A percentile compares a stretch with the other conserved stretches of the same genome.
These are phyloP conservation scores for Colletotrichum costaricense DNA, from an alignment of 2,329 filamentous ascomycete genomes.

Conservation along the genomic window DNA sequence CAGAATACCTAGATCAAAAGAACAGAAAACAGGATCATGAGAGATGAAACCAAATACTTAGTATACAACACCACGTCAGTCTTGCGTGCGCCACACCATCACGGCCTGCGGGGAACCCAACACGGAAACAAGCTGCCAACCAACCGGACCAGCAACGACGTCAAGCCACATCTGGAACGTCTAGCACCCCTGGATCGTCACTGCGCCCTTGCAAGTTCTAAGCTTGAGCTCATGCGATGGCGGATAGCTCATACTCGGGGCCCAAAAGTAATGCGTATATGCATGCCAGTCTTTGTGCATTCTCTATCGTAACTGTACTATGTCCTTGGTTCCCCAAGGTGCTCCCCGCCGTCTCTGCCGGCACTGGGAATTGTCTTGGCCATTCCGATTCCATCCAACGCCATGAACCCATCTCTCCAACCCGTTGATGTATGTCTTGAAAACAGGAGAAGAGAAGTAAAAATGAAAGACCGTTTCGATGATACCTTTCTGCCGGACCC, in stretches of 20 bases:
- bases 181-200: neutral
- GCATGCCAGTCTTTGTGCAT: constrained; percentile 32
- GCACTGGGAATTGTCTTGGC: neutral
- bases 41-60: neutral
- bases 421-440: constrained; percentile 20
- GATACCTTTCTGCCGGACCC: neutral
- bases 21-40: neutral
- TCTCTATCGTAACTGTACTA: constrained; percentile 29
- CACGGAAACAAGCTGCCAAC: too few species aligned
- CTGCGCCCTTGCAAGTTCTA: neutral
- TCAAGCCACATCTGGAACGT: constrained; percentile 9
- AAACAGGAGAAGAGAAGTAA: neutral
- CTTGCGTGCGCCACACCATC: constrained; percentile 5
- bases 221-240: too few species aligned
- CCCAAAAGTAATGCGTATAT: neutral
- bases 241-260: too few species aligned
- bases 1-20: too few species aligned
- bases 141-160: neutral
- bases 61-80: constrained; percentile 4
- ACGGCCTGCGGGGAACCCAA: neutral
- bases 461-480: neutral
- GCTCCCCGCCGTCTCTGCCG: constrained; percentile 18
- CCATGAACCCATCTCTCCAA: neutral
- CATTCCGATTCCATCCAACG: constrained; percentile 16
- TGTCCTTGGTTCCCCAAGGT: neutral